Evolutionary conservation across 768 basidiomycete species (phyloP).

Genomic region (Boletellus sp.): DNA sequence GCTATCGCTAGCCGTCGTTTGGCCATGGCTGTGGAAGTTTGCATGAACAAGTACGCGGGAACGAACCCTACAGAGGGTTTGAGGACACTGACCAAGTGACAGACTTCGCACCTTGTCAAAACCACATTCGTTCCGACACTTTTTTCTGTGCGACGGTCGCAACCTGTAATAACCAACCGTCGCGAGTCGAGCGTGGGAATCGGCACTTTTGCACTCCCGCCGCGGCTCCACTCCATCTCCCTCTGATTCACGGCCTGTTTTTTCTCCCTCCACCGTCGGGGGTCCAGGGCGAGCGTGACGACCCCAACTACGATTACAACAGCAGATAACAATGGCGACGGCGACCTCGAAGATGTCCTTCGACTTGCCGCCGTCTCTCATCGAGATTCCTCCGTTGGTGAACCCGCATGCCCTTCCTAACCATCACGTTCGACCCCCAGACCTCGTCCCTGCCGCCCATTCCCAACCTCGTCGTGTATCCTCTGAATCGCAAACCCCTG

Average conservation of each 20-base stretch:
- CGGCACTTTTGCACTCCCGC: slow-evolving; percentile 12
- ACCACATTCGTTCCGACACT: background rate
- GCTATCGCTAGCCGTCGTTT: too few relatives aligned
- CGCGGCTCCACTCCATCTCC: slow-evolving; percentile 7
- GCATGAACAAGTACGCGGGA: slow-evolving; percentile 1
- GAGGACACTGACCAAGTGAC: background rate
- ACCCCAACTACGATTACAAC: slow-evolving; percentile 12
- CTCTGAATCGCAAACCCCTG: slow-evolving; percentile 23
- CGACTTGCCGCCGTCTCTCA: slow-evolving; percentile 6
- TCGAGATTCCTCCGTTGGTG: slow-evolving; percentile 10
- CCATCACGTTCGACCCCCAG: slow-evolving; percentile 9
- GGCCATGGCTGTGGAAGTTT: background rate
- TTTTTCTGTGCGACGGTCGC: slow-evolving; percentile 2
- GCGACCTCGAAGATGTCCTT: slow-evolving; percentile 17
- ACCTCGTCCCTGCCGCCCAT: slow-evolving; percentile 8
- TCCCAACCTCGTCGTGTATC: slow-evolving; percentile 20
- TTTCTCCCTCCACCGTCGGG: slow-evolving; percentile 15
- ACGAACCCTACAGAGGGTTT: background rate
- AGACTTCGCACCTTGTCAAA: slow-evolving; percentile 7
- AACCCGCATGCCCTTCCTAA: slow-evolving; percentile 16
- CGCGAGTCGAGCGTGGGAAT: slow-evolving; percentile 24
- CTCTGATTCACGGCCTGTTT: slow-evolving; percentile 21
- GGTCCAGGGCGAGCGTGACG: slow-evolving; percentile 10
- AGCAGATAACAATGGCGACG: slow-evolving; percentile 14
- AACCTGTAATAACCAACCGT: slow-evolving; percentile 15